These are phyloP conservation scores for Agapanthus africanus DNA, from an alignment of 106 monocot species.

Conservation along the genomic window DNA sequence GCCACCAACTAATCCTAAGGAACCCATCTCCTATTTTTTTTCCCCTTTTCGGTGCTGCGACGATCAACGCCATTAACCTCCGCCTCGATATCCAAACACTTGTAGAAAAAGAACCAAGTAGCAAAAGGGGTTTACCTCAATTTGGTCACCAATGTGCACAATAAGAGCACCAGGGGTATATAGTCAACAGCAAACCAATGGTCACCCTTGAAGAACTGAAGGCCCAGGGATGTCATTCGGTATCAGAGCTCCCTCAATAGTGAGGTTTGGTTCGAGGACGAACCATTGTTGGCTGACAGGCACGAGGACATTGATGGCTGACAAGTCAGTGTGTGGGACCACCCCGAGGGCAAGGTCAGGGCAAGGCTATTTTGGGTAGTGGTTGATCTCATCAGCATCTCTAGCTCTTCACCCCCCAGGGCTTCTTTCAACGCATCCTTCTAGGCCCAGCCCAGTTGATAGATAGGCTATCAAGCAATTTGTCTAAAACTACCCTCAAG, in stretches of 20 bases:
- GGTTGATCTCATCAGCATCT: constrained; percentile 58
- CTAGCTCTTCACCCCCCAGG: constrained; percentile 46
- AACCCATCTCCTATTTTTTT: too few relatives aligned
- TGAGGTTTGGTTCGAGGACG: too few relatives aligned
- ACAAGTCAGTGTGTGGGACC: constrained; percentile 65
- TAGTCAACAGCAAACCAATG: constrained; percentile 49
- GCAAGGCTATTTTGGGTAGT: constrained; percentile 70
- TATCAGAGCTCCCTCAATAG: too few relatives aligned
- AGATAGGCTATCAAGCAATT: constrained; percentile 37
- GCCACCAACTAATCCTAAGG: too few relatives aligned
- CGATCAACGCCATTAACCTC: too few relatives aligned
- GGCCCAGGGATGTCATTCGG: constrained; percentile 74
- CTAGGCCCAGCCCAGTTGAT: constrained; percentile 38
- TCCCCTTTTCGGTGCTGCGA: too few relatives aligned
- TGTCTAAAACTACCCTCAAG: constrained; percentile 29
- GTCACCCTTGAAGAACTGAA: constrained; percentile 67
- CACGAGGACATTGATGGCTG: constrained; percentile 61
- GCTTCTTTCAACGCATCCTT: constrained; percentile 31
- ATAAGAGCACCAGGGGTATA: constrained; percentile 53
- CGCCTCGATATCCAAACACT: too few relatives aligned
- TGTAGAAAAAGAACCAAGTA: background rate
- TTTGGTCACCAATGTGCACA: constrained; percentile 71
- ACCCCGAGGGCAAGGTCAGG: constrained; percentile 71
- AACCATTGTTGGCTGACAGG: too few relatives aligned
- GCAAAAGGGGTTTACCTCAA: constrained; percentile 37